phyloP scores from a whole-genome alignment of 2,329 filamentous ascomycete species.

The Apiospora aurea region DNA sequence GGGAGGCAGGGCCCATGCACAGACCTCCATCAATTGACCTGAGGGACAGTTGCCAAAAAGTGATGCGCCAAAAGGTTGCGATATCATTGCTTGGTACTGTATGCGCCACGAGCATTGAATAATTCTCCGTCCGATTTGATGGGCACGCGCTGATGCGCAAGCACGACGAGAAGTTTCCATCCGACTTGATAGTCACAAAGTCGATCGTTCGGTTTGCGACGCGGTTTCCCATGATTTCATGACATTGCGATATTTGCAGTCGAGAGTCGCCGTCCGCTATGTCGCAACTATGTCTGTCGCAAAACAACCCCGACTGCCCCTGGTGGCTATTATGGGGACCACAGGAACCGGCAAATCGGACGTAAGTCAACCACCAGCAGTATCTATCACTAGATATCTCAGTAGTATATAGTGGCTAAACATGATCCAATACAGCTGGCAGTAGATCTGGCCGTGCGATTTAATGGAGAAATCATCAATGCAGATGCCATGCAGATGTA shows the following conservation, averaged over 20 bases:
- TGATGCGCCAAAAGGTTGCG: background rate
- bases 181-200: background rate
- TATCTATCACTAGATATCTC: background rate
- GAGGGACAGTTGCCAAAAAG: background rate
- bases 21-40: background rate
- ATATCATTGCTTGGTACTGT: background rate
- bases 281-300: slow-evolving; percentile 47
- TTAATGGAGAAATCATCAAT: slow-evolving; percentile 95
- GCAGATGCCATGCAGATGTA: slow-evolving; percentile 99
- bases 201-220: background rate
- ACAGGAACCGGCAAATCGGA: slow-evolving; percentile 79
- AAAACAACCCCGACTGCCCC: slow-evolving; percentile 58
- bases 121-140: too few species aligned
- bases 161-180: background rate
- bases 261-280: slow-evolving; percentile 33
- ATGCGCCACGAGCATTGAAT: slow-evolving; percentile 9
- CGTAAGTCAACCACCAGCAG: slow-evolving; percentile 43
- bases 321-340: slow-evolving; percentile 85
- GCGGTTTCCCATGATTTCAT: background rate
- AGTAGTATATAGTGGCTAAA: background rate
- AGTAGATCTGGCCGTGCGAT: slow-evolving; percentile 81
- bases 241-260: background rate
- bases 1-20: background rate
- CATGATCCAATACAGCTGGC: slow-evolving; percentile 68
- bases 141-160: background rate